Base-by-base conservation (phyloP, 1,139 yeast species). In the Blastobotrys malaysiensis region DNA sequence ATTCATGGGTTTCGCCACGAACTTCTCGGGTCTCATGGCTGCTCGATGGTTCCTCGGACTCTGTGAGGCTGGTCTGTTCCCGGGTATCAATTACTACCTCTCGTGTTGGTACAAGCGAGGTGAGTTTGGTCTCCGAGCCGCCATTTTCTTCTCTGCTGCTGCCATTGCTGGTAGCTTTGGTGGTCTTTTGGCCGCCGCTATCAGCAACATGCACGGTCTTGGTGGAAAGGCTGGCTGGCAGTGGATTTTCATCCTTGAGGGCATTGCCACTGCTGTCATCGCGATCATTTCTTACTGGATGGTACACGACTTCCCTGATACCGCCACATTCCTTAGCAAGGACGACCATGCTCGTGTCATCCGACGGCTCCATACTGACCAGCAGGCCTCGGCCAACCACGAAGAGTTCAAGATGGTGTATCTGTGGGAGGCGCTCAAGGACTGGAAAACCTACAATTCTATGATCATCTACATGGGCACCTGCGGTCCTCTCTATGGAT, bases 51-150 rank as follows among this genome's bases (percentile, higher is more conserved):
- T 83, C 50, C 73, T 83, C 43, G 88, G 88, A 57, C 65, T 81
- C 44, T 75, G 79, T 52, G 88, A 83, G 68, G 77, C 83, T 50
- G 82, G 86, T 50, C 75, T 84, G 44, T 82, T 82, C 71, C 87
- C 88, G 1, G 70, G 69, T 1, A 63, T 66, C 36, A 57, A 63
- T 43, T 65, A 60, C 52, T 60, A 64, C 46, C 55, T 69, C 49
- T 58, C 69, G 5, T 55, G 56, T 47, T 70, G 73, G 72, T 72
- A 72, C 61, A 60, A 62, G 47, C 61, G 66, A 27, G 59, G 61
- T 4, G 75, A 72, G 52, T 61, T 71, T 43, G 68, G 82, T 7
- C 69, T 78, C 45, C 73, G 89, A 64, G 77, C 80, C 64, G 79
- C 88, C 13, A 71, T 83, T 54, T 74, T 84, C 60, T 81, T 79